Percentiles rank a stretch among this genome's conserved stretches.
These are phyloP conservation scores for Hypomontagnella submonticulosa DNA, from an alignment of 495 filamentous ascomycete species.

Conservation along the genomic window DNA sequence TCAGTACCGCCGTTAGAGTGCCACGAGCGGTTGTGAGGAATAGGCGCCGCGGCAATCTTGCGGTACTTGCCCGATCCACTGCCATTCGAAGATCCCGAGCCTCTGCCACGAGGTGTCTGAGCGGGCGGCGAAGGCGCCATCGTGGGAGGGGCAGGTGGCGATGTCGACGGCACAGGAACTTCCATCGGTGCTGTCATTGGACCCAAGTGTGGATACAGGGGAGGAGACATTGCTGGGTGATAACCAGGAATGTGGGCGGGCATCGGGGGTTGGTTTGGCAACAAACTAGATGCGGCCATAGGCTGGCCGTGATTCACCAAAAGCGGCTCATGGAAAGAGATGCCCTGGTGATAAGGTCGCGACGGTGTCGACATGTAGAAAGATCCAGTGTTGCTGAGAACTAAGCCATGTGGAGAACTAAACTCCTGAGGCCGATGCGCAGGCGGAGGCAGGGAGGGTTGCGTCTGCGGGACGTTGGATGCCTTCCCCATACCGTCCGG, in stretches of 20 bases:
- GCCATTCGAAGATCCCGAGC: constrained; percentile 45
- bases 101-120: constrained; percentile 32
- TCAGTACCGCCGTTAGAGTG: constrained; percentile 53
- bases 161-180: constrained; percentile 42
- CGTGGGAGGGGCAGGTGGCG: constrained; percentile 37
- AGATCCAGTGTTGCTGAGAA: constrained; percentile 53
- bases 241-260: constrained; percentile 35
- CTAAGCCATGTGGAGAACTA: constrained; percentile 44
- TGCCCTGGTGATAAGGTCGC: constrained; percentile 56
- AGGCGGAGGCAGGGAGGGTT: constrained; percentile 26
- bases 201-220: constrained; percentile 28
- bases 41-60: constrained; percentile 60
- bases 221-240: constrained; percentile 42
- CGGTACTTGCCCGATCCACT: constrained; percentile 52
- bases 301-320: constrained; percentile 28
- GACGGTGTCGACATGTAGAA: constrained; percentile 51
- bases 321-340: constrained; percentile 48
- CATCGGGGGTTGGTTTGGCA: constrained; percentile 23
- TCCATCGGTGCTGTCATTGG: constrained; percentile 40
- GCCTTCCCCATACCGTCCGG: constrained; percentile 38
- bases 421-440: constrained; percentile 36
- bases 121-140: constrained; percentile 38
- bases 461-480: constrained; percentile 19
- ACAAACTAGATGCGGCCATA: constrained; percentile 22
- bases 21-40: constrained; percentile 57